Percentiles rank a stretch among this genome's conserved stretches.
Evolutionary conservation across 495 filamentous ascomycete species (phyloP).

Genomic region (Daldinia bambusicola): DNA sequence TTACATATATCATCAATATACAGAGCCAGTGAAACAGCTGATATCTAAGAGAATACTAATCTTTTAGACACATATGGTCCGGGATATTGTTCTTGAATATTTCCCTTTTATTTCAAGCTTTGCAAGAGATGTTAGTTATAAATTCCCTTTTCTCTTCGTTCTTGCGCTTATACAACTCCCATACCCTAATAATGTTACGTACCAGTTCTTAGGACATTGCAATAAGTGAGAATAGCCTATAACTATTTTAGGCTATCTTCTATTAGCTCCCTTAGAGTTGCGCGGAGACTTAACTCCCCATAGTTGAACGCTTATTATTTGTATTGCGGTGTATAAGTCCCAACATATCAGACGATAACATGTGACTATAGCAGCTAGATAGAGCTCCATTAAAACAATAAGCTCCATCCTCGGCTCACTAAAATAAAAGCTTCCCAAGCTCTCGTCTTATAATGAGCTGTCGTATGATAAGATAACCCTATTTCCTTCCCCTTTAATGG

Average conservation of each 20-base stretch:
- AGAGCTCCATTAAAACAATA: not conserved
- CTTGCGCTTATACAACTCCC: not conserved
- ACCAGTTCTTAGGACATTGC: not conserved
- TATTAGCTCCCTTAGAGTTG: not conserved
- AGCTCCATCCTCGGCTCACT: not conserved
- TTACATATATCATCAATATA: no score
- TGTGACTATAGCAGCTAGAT: not conserved
- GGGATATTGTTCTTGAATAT: not conserved
- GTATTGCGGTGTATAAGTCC: not conserved
- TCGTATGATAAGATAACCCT: slow-evolving; percentile 17
- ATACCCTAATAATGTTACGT: not conserved
- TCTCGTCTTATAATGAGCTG: slow-evolving; percentile 17
- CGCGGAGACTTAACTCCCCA: no score
- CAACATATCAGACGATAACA: not conserved
- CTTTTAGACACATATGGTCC: not conserved
- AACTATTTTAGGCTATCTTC: not conserved
- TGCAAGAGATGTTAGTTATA: not conserved
- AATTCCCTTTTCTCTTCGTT: not conserved
- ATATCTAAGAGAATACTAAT: not conserved
- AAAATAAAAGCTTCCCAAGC: not conserved
- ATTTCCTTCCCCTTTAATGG: not conserved
- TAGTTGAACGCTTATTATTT: not conserved
- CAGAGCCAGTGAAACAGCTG: not conserved
- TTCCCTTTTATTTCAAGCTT: not conserved
- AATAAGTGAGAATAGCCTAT: not conserved